Percentiles rank a stretch among this genome's conserved stretches.
phyloP scores from a whole-genome alignment of 208 protist genomes.

The Leishmania lainsoni region DNA sequence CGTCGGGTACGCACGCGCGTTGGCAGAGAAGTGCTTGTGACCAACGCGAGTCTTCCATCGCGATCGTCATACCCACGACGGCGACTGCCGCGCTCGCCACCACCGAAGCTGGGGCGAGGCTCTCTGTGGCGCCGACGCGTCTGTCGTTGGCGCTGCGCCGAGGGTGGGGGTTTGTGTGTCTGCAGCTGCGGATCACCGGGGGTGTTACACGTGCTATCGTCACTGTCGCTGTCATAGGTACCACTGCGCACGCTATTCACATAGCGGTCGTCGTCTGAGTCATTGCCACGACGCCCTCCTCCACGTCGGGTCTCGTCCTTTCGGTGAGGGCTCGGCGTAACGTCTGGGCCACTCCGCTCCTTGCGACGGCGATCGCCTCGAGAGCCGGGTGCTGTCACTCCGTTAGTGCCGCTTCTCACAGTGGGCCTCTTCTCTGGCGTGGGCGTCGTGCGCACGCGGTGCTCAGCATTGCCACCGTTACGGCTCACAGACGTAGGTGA shows the following conservation, averaged over 20 bases:
- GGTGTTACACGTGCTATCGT: constrained; percentile 19
- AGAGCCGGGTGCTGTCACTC: background rate
- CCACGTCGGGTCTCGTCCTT: background rate
- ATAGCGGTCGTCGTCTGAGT: constrained; percentile 3
- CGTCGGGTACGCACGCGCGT: background rate
- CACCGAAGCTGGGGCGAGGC: background rate
- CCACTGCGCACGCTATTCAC: background rate
- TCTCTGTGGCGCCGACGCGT: constrained; percentile 4
- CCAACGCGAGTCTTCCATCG: background rate
- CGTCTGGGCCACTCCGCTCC: constrained; percentile 1
- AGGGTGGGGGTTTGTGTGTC: constrained; percentile 43
- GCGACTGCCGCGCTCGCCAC: constrained; percentile 1
- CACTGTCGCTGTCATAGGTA: constrained; percentile 7
- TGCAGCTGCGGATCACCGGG: constrained; percentile 57
- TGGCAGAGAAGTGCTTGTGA: constrained; percentile 14
- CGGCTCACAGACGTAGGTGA: constrained; percentile 24
- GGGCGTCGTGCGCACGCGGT: background rate
- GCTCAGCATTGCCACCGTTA: constrained; percentile 4
- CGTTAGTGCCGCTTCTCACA: background rate
- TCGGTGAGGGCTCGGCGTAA: background rate
- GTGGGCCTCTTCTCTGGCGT: constrained; percentile 8
- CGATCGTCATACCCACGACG: background rate
- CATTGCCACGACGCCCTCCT: background rate
- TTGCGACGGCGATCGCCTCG: background rate
- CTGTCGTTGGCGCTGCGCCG: constrained; percentile 7